Conservation (phyloP, 768 basidiomycete genomes). For the Tricholoma hemisulphureum region DNA sequence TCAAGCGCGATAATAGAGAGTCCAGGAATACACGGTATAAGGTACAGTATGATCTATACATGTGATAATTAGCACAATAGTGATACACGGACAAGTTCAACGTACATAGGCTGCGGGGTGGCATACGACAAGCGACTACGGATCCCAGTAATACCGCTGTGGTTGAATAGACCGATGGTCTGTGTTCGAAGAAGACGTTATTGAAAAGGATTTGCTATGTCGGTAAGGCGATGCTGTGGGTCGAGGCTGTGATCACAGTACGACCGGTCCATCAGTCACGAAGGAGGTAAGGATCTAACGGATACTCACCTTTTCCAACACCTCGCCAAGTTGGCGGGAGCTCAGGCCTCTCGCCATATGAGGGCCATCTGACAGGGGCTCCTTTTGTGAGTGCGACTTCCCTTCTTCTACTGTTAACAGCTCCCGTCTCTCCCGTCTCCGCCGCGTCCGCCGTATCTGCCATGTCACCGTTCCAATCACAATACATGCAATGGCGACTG, state of each 20-base stretch:
- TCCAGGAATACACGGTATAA: no score
- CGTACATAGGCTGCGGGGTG: not conserved
- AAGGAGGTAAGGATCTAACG: not conserved
- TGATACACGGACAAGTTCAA: no score
- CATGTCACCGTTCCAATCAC: slow-evolving; percentile 25
- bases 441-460: slow-evolving; percentile 18
- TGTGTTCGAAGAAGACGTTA: not conserved
- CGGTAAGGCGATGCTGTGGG: not conserved
- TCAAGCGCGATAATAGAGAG: no score
- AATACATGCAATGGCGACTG: slow-evolving; percentile 26
- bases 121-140: not conserved
- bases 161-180: not conserved
- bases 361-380: not conserved
- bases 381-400: not conserved
- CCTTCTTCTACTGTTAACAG: not conserved
- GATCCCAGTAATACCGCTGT: not conserved
- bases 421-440: not conserved
- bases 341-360: not conserved
- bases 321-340: not conserved
- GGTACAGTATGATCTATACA: no score
- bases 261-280: not conserved
- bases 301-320: not conserved
- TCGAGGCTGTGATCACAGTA: not conserved
- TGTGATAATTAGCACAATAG: no score
- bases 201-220: not conserved